Percentiles rank a stretch among this genome's conserved stretches.
phyloP scores from a whole-genome alignment of 169 alveolate genomes.

The Cryptosporidium ubiquitum region DNA sequence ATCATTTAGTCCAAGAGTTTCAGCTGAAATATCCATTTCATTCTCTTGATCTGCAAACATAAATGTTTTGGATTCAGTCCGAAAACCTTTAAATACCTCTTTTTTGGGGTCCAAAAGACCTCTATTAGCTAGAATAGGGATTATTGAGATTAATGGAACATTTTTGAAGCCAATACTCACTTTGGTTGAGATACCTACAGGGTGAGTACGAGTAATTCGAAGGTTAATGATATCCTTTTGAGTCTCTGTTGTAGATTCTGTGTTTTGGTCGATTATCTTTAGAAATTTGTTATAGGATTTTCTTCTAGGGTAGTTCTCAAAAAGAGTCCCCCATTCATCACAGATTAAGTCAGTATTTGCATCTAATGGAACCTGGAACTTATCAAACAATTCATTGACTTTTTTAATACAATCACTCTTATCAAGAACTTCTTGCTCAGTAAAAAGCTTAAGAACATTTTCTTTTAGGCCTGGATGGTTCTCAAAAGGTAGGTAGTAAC shows the following conservation, averaged over 20 bases:
- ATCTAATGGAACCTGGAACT: conserved; percentile 7
- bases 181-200: conserved; percentile 6
- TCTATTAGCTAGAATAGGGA: background rate
- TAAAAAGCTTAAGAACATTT: conserved; percentile 3
- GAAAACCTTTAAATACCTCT: conserved; percentile 21
- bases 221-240: background rate
- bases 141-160: background rate
- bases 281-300: background rate
- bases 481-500: conserved; percentile 36
- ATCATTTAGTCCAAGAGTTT: background rate
- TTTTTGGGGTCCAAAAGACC: conserved; percentile 33
- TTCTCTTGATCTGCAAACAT: background rate
- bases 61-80: background rate
- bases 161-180: background rate
- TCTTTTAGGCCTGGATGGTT: conserved; percentile 39
- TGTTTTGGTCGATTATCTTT: background rate
- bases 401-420: conserved; percentile 21
- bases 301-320: conserved; percentile 37
- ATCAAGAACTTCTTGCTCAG: background rate
- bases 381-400: conserved; percentile 11
- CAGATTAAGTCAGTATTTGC: conserved; percentile 7
- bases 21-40: conserved; percentile 5
- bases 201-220: background rate
- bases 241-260: background rate
- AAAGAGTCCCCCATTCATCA: conserved; percentile 43